Conservation (phyloP, 164 flowering plant genomes). For the Cinnamomum chago region DNA sequence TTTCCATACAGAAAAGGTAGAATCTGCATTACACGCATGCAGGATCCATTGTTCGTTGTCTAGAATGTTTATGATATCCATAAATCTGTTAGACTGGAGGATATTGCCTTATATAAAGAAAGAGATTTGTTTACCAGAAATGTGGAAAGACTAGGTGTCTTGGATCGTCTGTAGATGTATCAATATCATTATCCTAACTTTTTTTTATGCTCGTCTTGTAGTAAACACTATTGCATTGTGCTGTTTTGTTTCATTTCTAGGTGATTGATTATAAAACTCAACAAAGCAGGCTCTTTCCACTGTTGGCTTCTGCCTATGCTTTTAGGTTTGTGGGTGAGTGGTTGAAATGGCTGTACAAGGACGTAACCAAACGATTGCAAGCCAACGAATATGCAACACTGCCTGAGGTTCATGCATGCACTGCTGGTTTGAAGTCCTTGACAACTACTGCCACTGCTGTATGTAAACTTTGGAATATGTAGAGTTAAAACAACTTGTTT, state of each 20-base stretch:
- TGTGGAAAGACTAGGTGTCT: background rate
- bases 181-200: too few species aligned
- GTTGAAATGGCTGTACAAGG: slow-evolving; percentile 90
- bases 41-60: too few species aligned
- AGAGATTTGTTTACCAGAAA: background rate
- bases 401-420: slow-evolving; percentile 99
- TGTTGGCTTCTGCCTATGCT: slow-evolving; percentile 98
- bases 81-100: background rate
- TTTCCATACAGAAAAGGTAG: background rate
- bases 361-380: slow-evolving; percentile 83
- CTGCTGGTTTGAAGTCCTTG: slow-evolving; percentile 98
- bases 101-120: background rate
- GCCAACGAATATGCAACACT: slow-evolving; percentile 87
- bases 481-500: too few species aligned
- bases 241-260: slow-evolving; percentile 29
- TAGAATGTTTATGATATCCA: background rate
- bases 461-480: slow-evolving; percentile 21
- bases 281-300: slow-evolving; percentile 93
- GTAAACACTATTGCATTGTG: background rate
- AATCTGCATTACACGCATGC: too few species aligned
- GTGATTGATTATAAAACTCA: slow-evolving; percentile 98
- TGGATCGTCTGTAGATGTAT: background rate
- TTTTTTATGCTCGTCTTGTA: background rate
- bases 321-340: slow-evolving; percentile 95
- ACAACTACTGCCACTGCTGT: slow-evolving; percentile 93